Conservation (phyloP, 169 alveolate genomes). For the Ichthyophthirius multifiliis region DNA sequence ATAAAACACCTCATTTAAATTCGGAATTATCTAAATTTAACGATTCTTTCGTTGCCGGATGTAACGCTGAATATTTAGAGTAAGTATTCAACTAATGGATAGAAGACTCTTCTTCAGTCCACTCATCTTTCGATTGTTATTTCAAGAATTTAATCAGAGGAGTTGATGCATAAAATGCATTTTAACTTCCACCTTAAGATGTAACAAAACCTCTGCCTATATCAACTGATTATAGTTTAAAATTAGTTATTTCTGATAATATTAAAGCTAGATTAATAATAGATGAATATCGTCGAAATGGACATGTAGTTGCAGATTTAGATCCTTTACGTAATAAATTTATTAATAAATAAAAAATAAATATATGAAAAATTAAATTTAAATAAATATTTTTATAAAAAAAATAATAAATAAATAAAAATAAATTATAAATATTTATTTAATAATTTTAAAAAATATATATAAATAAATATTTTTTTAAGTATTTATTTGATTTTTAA, state of each 20-base stretch:
- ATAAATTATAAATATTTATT: too few species aligned
- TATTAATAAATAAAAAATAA: too few species aligned
- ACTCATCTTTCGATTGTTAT: conserved; percentile 43
- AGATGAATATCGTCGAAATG: conserved; percentile 34
- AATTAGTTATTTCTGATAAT: conserved; percentile 25
- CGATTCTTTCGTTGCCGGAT: conserved; percentile 23
- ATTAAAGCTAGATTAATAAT: conserved; percentile 31
- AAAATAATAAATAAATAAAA: too few species aligned
- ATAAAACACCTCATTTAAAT: neutral
- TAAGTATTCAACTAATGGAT: conserved; percentile 34
- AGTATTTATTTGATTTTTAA: too few species aligned
- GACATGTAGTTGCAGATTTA: conserved; percentile 58
- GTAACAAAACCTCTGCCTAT: neutral
- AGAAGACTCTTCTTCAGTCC: conserved; percentile 38
- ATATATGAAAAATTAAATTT: too few species aligned
- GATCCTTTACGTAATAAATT: conserved; percentile 50
- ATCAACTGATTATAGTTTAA: conserved; percentile 1
- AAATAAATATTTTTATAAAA: too few species aligned
- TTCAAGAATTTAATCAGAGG: conserved; percentile 32
- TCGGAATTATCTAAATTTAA: conserved; percentile 31
- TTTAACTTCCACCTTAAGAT: neutral
- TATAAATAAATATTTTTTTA: too few species aligned
- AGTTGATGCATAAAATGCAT: conserved; percentile 2
- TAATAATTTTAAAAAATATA: too few species aligned
- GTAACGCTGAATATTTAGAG: conserved; percentile 42